Conservation (phyloP, 805 yeast genomes). For the Isabelozyma heimii region DNA sequence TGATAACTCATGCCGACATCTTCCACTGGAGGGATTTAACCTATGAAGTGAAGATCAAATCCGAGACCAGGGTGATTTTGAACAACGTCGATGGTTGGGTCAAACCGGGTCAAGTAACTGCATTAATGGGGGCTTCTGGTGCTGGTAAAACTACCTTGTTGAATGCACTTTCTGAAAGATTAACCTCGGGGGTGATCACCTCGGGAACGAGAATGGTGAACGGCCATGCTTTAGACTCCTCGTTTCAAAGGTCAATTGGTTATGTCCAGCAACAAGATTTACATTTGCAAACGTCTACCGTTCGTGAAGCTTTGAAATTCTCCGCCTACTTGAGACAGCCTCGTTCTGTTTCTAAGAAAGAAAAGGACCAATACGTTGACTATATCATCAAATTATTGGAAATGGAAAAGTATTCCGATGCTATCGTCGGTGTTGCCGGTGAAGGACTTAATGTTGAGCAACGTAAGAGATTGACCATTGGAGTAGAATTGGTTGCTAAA, state of each 20-base stretch:
- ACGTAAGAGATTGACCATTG: conserved; percentile 32
- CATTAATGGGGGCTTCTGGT: conserved; percentile 58
- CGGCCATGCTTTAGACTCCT: conserved; percentile 19
- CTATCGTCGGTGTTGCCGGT: conserved; percentile 32
- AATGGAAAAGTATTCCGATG: conserved; percentile 26
- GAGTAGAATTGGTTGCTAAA: conserved; percentile 29
- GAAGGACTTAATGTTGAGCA: conserved; percentile 35
- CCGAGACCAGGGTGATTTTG: conserved; percentile 58
- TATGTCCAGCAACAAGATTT: conserved; percentile 34
- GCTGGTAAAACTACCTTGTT: conserved; percentile 47
- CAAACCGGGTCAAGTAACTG: conserved; percentile 78
- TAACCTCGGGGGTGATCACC: conserved; percentile 20
- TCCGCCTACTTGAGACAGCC: conserved; percentile 27
- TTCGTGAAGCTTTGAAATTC: conserved; percentile 24
- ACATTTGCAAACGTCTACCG: conserved; percentile 30
- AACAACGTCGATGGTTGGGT: conserved; percentile 78
- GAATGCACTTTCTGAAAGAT: conserved; percentile 33
- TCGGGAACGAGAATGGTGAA: conserved; percentile 36
- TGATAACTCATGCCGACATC: conserved; percentile 39
- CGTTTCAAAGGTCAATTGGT: conserved; percentile 32
- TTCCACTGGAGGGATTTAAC: conserved; percentile 79
- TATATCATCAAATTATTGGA: conserved; percentile 22
- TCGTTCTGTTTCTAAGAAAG: conserved; percentile 12
- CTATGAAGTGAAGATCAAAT: conserved; percentile 64
- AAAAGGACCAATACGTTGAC: conserved; percentile 23